phyloP scores from a whole-genome alignment of 108 stramenopile species.

The Cyclostephanos tholiformis region DNA sequence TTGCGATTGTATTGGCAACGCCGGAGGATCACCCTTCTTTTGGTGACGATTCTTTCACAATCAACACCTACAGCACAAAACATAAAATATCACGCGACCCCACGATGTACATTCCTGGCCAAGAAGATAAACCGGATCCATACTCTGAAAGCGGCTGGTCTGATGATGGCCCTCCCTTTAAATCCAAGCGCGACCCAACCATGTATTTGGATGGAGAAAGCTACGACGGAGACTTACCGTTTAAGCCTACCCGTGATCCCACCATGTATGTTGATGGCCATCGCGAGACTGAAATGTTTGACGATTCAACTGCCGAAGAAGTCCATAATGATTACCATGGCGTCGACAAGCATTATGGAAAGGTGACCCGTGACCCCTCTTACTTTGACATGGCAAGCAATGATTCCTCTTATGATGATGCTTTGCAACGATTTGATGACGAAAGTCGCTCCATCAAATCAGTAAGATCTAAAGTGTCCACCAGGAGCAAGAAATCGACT shows the following conservation, averaged over 20 bases:
- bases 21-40: not conserved
- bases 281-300: not conserved
- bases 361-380: no score
- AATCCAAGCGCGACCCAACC: not conserved
- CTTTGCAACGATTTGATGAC: not conserved
- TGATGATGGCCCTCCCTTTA: not conserved
- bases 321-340: not conserved
- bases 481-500: not conserved
- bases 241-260: not conserved
- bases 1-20: not conserved
- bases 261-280: slow-evolving; percentile 2
- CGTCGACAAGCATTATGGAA: no score
- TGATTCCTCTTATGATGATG: not conserved
- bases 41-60: not conserved
- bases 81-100: slow-evolving; percentile 6
- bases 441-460: not conserved
- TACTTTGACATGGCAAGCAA: not conserved
- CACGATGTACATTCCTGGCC: slow-evolving; percentile 16
- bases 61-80: slow-evolving; percentile 1
- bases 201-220: not conserved
- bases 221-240: not conserved
- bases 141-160: no score
- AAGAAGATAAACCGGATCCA: slow-evolving; percentile 14
- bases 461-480: not conserved
- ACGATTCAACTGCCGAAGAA: not conserved